Evolutionary conservation across 805 yeast genomes (phyloP).

Genomic region (Saccharomyces kudriavzevii): DNA sequence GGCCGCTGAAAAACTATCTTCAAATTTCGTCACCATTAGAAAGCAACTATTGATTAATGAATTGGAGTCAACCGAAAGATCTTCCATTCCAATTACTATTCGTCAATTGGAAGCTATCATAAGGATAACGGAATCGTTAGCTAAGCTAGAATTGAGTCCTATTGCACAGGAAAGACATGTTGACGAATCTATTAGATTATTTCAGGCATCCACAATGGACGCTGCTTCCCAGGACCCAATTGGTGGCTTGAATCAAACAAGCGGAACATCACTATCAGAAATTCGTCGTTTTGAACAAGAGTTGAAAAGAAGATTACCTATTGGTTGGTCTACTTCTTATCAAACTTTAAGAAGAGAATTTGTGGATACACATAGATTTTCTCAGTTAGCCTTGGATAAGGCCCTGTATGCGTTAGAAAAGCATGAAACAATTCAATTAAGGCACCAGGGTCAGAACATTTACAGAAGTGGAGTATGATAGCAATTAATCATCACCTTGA

Average conservation of each 20-base stretch:
- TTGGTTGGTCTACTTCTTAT: conserved; percentile 93
- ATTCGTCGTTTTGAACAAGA: conserved; percentile 76
- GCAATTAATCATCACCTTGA: neutral
- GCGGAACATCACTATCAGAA: conserved; percentile 53
- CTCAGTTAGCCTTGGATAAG: conserved; percentile 68
- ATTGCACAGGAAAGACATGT: conserved; percentile 85
- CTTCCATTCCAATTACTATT: conserved; percentile 93
- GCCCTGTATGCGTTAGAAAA: conserved; percentile 77
- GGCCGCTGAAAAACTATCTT: conserved; percentile 82
- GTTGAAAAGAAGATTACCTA: conserved; percentile 81
- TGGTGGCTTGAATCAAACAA: conserved; percentile 41
- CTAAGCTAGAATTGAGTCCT: conserved; percentile 75
- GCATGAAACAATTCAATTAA: conserved; percentile 76
- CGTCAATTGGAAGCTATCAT: conserved; percentile 97
- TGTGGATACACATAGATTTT: conserved; percentile 53
- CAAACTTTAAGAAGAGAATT: conserved; percentile 77
- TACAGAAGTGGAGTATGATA: conserved; percentile 63
- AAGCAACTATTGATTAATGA: conserved; percentile 76
- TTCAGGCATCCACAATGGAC: conserved; percentile 95
- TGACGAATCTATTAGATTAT: conserved; percentile 87
- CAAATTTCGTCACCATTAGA: conserved; percentile 88
- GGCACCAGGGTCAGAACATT: conserved; percentile 79
- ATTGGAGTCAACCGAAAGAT: conserved; percentile 72
- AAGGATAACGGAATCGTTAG: conserved; percentile 89
- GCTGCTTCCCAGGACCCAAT: conserved; percentile 58